Evolutionary conservation across 2,329 filamentous ascomycete species (phyloP).

Genomic region (Rosellinia necatrix): DNA sequence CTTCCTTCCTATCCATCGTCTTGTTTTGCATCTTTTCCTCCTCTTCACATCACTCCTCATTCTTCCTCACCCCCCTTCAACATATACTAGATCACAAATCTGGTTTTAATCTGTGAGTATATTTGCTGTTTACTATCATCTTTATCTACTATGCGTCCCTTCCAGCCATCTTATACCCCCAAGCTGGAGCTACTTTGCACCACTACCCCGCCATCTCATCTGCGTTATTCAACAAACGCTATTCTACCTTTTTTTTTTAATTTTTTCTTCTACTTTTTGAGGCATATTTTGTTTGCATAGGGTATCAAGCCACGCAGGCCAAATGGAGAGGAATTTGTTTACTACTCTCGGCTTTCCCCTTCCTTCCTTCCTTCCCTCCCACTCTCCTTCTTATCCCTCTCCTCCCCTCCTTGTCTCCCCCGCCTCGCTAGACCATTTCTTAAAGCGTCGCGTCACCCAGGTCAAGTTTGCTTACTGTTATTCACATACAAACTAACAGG

Average conservation of each 20-base stretch:
- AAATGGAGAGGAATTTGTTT: slow-evolving; percentile 15
- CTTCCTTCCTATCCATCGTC: slow-evolving; percentile 7
- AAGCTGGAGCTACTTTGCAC: slow-evolving; percentile 13
- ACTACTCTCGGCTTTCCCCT: not conserved
- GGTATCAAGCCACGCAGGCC: not conserved
- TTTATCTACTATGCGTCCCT: not conserved
- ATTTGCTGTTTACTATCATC: not conserved
- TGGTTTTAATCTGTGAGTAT: slow-evolving; percentile 15
- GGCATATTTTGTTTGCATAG: slow-evolving; percentile 23
- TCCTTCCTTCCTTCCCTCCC: not conserved
- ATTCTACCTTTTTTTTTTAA: not conserved
- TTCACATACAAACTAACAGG: slow-evolving; percentile 7
- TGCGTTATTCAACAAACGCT: not conserved
- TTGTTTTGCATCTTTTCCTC: slow-evolving; percentile 11
- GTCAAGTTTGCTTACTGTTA: not conserved
- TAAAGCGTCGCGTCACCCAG: not conserved
- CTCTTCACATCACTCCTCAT: slow-evolving; percentile 7
- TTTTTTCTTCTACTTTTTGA: too few species aligned
- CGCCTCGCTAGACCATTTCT: not conserved
- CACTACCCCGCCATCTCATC: slow-evolving; percentile 26
- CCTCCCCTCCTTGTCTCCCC: not conserved
- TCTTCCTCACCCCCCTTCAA: not conserved
- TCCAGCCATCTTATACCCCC: not conserved
- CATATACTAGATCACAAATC: not conserved
- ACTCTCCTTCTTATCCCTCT: not conserved